These are phyloP conservation scores for Boletellus ananas DNA, from an alignment of 768 basidiomycete species.

Conservation along the genomic window DNA sequence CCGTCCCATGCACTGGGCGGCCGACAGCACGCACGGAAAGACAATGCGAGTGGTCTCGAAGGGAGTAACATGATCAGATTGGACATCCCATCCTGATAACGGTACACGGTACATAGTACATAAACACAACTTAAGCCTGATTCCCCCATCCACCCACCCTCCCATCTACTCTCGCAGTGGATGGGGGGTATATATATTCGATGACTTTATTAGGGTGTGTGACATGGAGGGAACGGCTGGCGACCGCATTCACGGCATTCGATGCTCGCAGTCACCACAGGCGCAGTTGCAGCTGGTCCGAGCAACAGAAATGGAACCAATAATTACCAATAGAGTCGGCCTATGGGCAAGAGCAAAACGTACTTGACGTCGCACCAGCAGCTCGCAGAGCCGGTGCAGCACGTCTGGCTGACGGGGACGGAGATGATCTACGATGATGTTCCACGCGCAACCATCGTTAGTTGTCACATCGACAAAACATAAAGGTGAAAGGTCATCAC, in stretches of 20 bases:
- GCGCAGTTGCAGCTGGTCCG: not conserved
- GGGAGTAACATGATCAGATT: not conserved
- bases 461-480: not conserved
- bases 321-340: not conserved
- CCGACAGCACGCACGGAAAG: too few relatives aligned
- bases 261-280: not conserved
- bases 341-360: too few relatives aligned
- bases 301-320: not conserved
- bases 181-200: too few relatives aligned
- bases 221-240: not conserved
- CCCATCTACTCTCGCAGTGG: not conserved
- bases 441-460: not conserved
- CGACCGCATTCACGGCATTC: too few relatives aligned
- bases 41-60: too few relatives aligned
- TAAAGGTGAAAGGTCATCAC: not conserved
- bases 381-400: not conserved
- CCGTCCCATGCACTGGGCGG: too few relatives aligned
- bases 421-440: not conserved
- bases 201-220: too few relatives aligned
- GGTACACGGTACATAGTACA: not conserved
- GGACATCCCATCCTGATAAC: not conserved
- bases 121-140: not conserved
- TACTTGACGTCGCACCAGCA: not conserved
- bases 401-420: conserved; percentile 3
- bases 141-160: too few relatives aligned